Evolutionary conservation across 106 monocot species (phyloP), one percentile per base, ranked within the genome.

Genomic region (Phalaenopsis equestris): DNA sequence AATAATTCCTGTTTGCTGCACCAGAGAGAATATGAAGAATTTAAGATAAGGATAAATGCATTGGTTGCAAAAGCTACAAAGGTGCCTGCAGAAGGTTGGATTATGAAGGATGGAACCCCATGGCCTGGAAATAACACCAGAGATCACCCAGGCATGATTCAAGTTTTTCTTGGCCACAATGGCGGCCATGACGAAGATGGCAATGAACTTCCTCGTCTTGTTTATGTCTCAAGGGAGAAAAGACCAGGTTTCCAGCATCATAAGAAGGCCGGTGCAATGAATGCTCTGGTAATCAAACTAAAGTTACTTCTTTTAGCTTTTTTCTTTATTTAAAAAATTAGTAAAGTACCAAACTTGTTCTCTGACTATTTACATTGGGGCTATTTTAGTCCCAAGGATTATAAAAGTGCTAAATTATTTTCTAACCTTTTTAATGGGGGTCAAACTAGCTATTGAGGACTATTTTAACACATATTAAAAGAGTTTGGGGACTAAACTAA

Each of bases 241-340:
- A 86, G 96, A 10, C 96, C 96, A 14, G 97, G 97, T 1, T 98
- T 94, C 58, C 90, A 98, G 78, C 97, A 98, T 76, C 97, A 98
- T 82, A 98, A 98, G 94, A 98, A 98, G 79, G 97, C 97, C 15
- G 97, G 97, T 24, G 97, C 97, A 79, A 98, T 98, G 97, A 98
- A 98, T 75, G 87, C 97, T 52, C 79, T 98, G 87, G 97, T 98
- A 84, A 17, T 72, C 80, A 78, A 78, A 78, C 4, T 14, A 52
- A 10, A 52, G 7, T 48, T 48, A 12, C 52, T 52, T 52, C 12
- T 52, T 52, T 52, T 52, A 12, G 2, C n/a, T 15, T 39, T 10
- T 8, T 39, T 70, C 38, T 15, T 38, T 39, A 70, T 70, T 70
- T 70, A 70, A 70, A 70, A 36, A 14, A 70, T 36, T 0, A 30